Conservation (phyloP, 345 rosid species). For the Nephelium lappaceum region DNA sequence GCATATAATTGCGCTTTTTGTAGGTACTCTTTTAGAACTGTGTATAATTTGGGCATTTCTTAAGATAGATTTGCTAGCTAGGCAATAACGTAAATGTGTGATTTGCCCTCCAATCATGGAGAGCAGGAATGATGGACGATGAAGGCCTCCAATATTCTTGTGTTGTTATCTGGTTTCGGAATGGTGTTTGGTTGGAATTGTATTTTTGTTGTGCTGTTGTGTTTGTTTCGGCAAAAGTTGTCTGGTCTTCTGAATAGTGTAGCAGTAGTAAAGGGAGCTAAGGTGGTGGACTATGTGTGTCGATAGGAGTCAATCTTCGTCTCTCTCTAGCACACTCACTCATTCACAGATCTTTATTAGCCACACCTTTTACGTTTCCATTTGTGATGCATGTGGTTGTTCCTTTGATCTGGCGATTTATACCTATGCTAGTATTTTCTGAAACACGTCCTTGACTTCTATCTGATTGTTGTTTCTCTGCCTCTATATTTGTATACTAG, state of each 20-base stretch:
- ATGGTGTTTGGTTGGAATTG: not conserved
- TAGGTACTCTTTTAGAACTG: not conserved
- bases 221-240: not conserved
- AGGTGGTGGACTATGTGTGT: constrained; percentile 4
- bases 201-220: not conserved
- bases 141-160: not conserved
- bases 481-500: constrained; percentile 37
- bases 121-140: not conserved
- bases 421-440: not conserved
- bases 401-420: not conserved
- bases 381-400: not conserved
- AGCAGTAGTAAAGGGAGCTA: not conserved
- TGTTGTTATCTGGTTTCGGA: not conserved
- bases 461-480: constrained; percentile 12
- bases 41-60: not conserved
- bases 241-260: not conserved
- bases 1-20: not conserved
- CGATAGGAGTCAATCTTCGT: not conserved
- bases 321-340: not conserved
- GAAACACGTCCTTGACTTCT: not conserved
- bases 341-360: not conserved
- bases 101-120: not conserved
- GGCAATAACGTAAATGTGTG: not conserved
- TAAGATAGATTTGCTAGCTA: not conserved
- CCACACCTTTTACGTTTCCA: not conserved